phyloP scores from a whole-genome alignment of 2,329 filamentous ascomycete species.

The Claviceps lovelessii region DNA sequence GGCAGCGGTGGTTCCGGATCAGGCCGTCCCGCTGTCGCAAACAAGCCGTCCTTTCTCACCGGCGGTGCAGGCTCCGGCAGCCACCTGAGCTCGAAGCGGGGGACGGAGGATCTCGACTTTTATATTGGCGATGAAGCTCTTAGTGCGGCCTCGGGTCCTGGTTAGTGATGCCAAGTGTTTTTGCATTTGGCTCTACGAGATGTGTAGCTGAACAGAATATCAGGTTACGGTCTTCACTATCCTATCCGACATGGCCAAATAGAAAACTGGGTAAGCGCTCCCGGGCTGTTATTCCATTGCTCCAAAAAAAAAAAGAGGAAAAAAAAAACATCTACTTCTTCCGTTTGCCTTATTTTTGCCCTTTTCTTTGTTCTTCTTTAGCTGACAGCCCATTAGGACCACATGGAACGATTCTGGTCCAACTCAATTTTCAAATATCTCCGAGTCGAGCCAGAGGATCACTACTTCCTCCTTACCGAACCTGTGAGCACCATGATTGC shows the following conservation, averaged over 20 bases:
- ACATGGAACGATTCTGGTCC: slow-evolving; percentile 99
- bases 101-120: slow-evolving; percentile 94
- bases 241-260: slow-evolving; percentile 96
- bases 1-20: slow-evolving; percentile 65
- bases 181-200: background rate
- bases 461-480: slow-evolving; percentile 95
- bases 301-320: background rate
- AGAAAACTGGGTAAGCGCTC: slow-evolving; percentile 75
- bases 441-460: slow-evolving; percentile 93
- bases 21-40: slow-evolving; percentile 76
- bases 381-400: slow-evolving; percentile 49
- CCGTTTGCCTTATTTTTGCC: background rate
- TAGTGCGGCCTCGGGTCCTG: slow-evolving; percentile 67
- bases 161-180: slow-evolving; percentile 27
- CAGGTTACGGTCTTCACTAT: slow-evolving; percentile 91
- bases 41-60: slow-evolving; percentile 90
- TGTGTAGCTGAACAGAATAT: slow-evolving; percentile 4
- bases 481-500: slow-evolving; percentile 47
- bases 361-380: background rate
- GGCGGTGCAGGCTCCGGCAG: slow-evolving; percentile 64
- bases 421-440: slow-evolving; percentile 99
- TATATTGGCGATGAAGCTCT: slow-evolving; percentile 97
- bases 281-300: background rate
- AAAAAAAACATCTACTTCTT: background rate
- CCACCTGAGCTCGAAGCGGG: slow-evolving; percentile 79